Conservation (phyloP, 2,329 filamentous ascomycete species). For the Microsporum ferrugineum region DNA sequence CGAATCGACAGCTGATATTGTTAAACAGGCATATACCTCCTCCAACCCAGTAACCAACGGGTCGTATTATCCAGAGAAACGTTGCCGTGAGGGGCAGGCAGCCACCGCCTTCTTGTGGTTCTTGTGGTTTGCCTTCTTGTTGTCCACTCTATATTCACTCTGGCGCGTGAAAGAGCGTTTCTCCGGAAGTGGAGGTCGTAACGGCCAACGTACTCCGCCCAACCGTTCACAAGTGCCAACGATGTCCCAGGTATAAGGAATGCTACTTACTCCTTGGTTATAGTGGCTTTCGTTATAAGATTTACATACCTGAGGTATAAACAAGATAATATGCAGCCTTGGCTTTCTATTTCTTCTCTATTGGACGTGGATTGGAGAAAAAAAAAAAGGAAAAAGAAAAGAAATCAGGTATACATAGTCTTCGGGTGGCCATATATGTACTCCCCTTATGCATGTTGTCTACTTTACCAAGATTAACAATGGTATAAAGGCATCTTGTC, state of each 20-base stretch:
- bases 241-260: conserved; percentile 15
- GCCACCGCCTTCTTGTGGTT: conserved; percentile 43
- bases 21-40: conserved; percentile 18
- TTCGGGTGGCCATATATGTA: not conserved
- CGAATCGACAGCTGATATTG: not conserved
- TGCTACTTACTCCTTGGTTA: not conserved
- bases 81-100: conserved; percentile 43
- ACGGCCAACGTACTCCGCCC: conserved; percentile 9
- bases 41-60: conserved; percentile 39
- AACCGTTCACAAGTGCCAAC: conserved; percentile 5
- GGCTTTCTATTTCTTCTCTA: not conserved
- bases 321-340: not conserved
- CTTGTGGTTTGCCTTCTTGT: conserved; percentile 35
- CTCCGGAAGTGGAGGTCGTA: conserved; percentile 9
- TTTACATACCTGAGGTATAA: not conserved
- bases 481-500: not conserved
- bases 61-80: conserved; percentile 25
- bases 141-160: conserved; percentile 31
- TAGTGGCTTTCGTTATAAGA: not conserved
- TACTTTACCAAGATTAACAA: not conserved
- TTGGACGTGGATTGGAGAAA: not conserved
- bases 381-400: no score
- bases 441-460: not conserved
- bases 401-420: not conserved
- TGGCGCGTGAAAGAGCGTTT: conserved; percentile 23